Percentiles rank a stretch among this genome's conserved stretches.
Conservation (phyloP, 2,329 filamentous ascomycete species). For the Fusarium aywerte region DNA sequence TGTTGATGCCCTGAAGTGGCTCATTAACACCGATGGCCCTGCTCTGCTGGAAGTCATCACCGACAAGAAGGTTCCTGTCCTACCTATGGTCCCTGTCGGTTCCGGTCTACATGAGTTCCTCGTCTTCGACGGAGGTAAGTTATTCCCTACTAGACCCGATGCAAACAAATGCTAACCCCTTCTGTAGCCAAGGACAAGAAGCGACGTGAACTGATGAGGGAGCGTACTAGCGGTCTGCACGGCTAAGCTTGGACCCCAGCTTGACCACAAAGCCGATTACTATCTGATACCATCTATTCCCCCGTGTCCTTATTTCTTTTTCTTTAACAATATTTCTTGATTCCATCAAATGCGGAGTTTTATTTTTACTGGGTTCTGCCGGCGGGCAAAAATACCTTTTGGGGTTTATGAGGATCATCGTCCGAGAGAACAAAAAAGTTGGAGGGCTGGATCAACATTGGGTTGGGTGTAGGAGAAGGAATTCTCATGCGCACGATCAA, state of each 20-base stretch:
- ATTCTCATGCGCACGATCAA: conserved; percentile 15
- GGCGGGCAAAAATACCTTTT: conserved; percentile 26
- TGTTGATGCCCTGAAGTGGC: conserved; percentile 82
- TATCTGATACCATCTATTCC: conserved; percentile 36
- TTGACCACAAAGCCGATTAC: conserved; percentile 13
- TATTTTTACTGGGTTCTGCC: conserved; percentile 21
- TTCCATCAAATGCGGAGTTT: conserved; percentile 33
- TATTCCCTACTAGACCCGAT: neutral
- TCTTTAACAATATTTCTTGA: conserved; percentile 10
- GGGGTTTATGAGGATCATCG: conserved; percentile 25
- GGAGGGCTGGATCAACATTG: conserved; percentile 19
- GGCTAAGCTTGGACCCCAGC: conserved; percentile 40
- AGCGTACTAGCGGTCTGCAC: conserved; percentile 67
- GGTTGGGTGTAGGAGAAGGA: conserved; percentile 3
- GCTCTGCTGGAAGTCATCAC: conserved; percentile 92
- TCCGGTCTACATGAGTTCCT: conserved; percentile 92
- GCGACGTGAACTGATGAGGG: conserved; percentile 73
- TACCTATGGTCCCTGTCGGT: conserved; percentile 95
- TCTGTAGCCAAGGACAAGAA: conserved; percentile 72
- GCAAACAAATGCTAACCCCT: conserved; percentile 50
- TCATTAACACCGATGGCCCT: conserved; percentile 90
- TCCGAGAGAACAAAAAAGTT: conserved; percentile 30
- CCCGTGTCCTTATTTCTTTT: conserved; percentile 17
- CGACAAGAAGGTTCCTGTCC: conserved; percentile 91
- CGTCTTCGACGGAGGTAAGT: conserved; percentile 50